phyloP scores from a whole-genome alignment of 2,329 filamentous ascomycete genomes.

The Cercospora berteroae region DNA sequence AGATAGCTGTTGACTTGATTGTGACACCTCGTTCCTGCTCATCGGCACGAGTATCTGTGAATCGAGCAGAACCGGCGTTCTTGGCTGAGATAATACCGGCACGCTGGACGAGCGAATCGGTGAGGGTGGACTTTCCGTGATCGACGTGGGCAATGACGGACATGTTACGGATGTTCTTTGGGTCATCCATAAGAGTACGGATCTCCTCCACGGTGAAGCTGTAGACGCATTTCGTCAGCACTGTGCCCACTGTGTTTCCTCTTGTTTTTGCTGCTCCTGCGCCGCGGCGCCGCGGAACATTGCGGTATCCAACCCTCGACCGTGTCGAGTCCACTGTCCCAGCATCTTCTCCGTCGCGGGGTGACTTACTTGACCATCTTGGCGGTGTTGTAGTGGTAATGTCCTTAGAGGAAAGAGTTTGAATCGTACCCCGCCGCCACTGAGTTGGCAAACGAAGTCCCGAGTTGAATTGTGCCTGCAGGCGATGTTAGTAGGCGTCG shows the following conservation, averaged over 20 bases:
- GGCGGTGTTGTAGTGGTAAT: constrained; percentile 57
- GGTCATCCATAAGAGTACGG: constrained; percentile 67
- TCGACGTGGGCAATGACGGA: constrained; percentile 99
- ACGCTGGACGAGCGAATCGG: constrained; percentile 98
- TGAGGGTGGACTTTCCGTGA: constrained; percentile 99
- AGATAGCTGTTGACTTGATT: constrained; percentile 99
- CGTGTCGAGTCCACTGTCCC: not conserved
- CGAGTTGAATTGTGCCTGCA: constrained; percentile 12
- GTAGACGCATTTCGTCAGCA: constrained; percentile 1
- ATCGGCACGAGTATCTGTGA: constrained; percentile 94
- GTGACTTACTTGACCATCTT: constrained; percentile 85
- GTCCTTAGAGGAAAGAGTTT: constrained; percentile 13
- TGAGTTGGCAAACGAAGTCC: constrained; percentile 11
- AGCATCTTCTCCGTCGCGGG: constrained; percentile 45
- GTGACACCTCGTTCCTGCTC: constrained; percentile 99
- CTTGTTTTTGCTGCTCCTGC: not conserved
- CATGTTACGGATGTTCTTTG: constrained; percentile 84
- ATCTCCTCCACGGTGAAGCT: constrained; percentile 23
- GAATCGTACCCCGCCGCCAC: constrained; percentile 7
- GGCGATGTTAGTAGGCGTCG: not conserved
- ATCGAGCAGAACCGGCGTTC: constrained; percentile 93
- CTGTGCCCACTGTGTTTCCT: not conserved
- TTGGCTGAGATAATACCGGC: constrained; percentile 98
- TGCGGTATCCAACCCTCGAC: not conserved
- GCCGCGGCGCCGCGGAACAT: not conserved